Evolutionary conservation across 352 stramenopile species (phyloP), one percentile per base, ranked within the genome.

Genomic region (Plasmopara muralis): DNA sequence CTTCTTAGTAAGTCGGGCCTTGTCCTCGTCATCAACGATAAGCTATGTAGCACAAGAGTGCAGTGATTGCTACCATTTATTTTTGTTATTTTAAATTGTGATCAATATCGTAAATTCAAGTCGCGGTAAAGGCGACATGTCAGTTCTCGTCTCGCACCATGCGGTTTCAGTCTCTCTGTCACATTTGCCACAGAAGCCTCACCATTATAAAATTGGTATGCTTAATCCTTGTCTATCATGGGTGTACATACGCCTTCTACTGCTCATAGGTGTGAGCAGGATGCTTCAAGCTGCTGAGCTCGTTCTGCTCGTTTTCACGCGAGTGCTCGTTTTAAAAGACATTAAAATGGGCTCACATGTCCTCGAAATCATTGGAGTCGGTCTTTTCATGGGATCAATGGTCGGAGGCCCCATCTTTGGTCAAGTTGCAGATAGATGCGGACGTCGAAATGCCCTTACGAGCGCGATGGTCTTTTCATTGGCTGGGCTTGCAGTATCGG

Each of bases 241-340:
- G 33, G 70, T 69, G 28, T 74, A 72, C 55, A 37, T 72, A 43
- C 56, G 55, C 9, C 43, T 81, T 29, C 42, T 81, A 16, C 18
- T 68, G 16, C 16, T 65, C 30, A 50, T 48, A 7, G 71, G 71
- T 9, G 42, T 68, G 20, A 70, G 61, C 12, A 76, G 68, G 68
- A 65, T 62, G 12, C 56, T 81, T 50, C 64, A 74, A 63, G 51
- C 71, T 25, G 55, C 66, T 29, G 65, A 70, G 29, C 65, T 72
- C 6, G 58, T 57, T 2, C 49, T 78, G n/a, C 70, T 81, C 29
- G 40, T 57, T 2, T 81, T 69, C 59, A 72, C 66, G 31, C 52
- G 68, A 12, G 43, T 38, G 7, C 44, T 62, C 5, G 58, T 81
- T 35, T 42, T 50, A 15, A 66, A 60, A 13, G 53, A 68, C 39